Evolutionary conservation across 768 basidiomycete species (phyloP), one percentile per base, ranked within the genome.

Genomic region (Rhodotorula paludigena): DNA sequence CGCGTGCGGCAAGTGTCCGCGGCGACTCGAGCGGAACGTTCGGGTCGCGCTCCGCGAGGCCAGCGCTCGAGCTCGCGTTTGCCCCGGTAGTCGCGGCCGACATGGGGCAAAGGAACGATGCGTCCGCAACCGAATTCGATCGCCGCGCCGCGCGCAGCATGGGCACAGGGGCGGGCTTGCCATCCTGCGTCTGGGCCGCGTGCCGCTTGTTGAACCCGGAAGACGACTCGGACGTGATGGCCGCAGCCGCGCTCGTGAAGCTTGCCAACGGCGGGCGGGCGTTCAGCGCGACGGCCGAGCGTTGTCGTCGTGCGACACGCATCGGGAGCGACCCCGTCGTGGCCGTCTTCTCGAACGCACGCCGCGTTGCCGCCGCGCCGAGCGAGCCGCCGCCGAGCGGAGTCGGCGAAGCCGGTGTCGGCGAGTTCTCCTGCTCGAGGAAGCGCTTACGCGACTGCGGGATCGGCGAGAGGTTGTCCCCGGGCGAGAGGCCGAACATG

Each of bases 361-460:
- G 52, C 18, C 36, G 42, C 15, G 52, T 52, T n/a, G 52, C 18
- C 11, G 39, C 44, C 1, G 49, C 49, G 55, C 52, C 33, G 58
- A 71, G 69, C 3, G 60, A 57, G 15, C 39, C 55, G 32, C 57
- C 54, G 16, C 41, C 47, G 21, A 53, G 51, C 25, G 63, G 66
- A 1, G 62, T 53, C 3, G 65, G 53, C 1, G 55, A 64, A 1
- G 63, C 62, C 1, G 66, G 65, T 0, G 62, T 67, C 3, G 70
- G 70, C n/a, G 70, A 71, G 44, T 63, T 57, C 41, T 71, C 65
- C 16, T 58, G 59, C 25, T 72, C 71, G 63, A 72, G 71, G 38
- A 72, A 55, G 4, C 71, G 58, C 52, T 72, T 72, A 36, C 71
- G 66, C 20, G 63, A 61, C 15, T 64, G 45, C 10, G 66, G 71